A percentile compares a stretch with the other conserved stretches of the same genome.
Evolutionary conservation across 228 moss, liverwort and hornwort species (phyloP).

Genomic region (Sphagnum fallax): DNA sequence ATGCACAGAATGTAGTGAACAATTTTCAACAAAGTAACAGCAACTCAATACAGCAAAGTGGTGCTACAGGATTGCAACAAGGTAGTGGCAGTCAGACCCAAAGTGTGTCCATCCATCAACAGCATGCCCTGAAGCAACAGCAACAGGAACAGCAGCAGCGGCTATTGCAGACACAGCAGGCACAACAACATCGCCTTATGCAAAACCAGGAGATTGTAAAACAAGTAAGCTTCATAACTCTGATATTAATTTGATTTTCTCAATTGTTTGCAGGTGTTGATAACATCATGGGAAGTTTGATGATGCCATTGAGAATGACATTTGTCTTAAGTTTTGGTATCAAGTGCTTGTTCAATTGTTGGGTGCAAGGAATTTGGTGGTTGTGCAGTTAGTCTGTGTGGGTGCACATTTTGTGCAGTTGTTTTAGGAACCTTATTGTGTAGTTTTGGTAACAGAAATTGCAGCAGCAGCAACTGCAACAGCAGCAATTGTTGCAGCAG

Average conservation of each 20-base stretch:
- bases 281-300: constrained; percentile 1
- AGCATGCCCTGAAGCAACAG: constrained; percentile 43
- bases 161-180: constrained; percentile 60
- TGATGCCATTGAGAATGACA: too few species aligned
- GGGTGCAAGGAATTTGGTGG: too few species aligned
- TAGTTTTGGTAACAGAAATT: neutral
- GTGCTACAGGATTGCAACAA: constrained; percentile 38
- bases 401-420: too few species aligned
- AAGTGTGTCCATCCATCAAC: constrained; percentile 32
- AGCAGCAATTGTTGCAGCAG: constrained; percentile 65
- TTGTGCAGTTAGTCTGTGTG: too few species aligned
- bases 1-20: constrained; percentile 22
- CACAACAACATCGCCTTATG: constrained; percentile 64
- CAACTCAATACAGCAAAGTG: constrained; percentile 53
- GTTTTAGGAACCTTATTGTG: too few species aligned
- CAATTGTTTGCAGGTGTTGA: too few species aligned
- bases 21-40: constrained; percentile 33
- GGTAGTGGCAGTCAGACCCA: constrained; percentile 45
- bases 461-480: constrained; percentile 68
- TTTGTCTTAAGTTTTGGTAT: too few species aligned
- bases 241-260: too few species aligned
- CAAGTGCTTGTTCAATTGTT: too few species aligned
- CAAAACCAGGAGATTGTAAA: constrained; percentile 60
- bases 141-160: constrained; percentile 82
- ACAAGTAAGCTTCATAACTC: constrained; percentile 20